Percentiles rank a stretch among this genome's conserved stretches.
These are phyloP conservation scores for Debaryomycetaceae sp. DNA, from an alignment of 1,139 yeast genomes.

Conservation along the genomic window DNA sequence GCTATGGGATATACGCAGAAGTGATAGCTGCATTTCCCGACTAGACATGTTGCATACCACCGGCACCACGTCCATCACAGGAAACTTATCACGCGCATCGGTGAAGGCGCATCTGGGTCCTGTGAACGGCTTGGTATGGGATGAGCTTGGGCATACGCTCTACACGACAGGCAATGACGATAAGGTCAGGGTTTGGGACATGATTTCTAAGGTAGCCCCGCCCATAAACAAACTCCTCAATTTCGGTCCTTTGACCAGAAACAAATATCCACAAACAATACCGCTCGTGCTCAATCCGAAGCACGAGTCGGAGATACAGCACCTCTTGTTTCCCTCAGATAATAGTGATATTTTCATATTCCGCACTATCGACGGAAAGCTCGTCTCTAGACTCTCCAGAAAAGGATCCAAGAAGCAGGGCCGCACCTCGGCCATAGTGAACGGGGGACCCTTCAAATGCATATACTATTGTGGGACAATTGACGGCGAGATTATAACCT, in stretches of 20 bases:
- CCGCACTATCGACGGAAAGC: slow-evolving; percentile 60
- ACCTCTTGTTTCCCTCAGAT: slow-evolving; percentile 71
- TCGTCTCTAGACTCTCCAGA: slow-evolving; percentile 49
- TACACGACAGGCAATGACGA: slow-evolving; percentile 75
- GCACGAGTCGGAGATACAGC: slow-evolving; percentile 49
- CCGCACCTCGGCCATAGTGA: slow-evolving; percentile 49
- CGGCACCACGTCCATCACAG: slow-evolving; percentile 10
- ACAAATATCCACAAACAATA: slow-evolving; percentile 51
- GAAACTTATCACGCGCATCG: slow-evolving; percentile 30
- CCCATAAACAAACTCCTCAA: slow-evolving; percentile 62
- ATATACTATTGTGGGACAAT: slow-evolving; percentile 52
- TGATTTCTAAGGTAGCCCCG: slow-evolving; percentile 42
- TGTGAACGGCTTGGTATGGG: slow-evolving; percentile 74
- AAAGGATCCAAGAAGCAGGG: slow-evolving; percentile 28
- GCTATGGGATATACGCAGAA: slow-evolving; percentile 74
- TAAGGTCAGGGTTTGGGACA: slow-evolving; percentile 71
- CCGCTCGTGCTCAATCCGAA: slow-evolving; percentile 44
- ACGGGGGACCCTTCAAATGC: slow-evolving; percentile 42
- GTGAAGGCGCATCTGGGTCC: slow-evolving; percentile 71
- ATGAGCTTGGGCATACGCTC: slow-evolving; percentile 55
- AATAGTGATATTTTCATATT: slow-evolving; percentile 72
- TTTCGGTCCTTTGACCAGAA: slow-evolving; percentile 76
- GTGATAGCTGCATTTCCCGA: slow-evolving; percentile 60
- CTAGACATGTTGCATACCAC: slow-evolving; percentile 50
- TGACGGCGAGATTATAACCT: slow-evolving; percentile 53